Conservation (phyloP, 768 basidiomycete genomes). For the Leucocoprinus birnbaumii region DNA sequence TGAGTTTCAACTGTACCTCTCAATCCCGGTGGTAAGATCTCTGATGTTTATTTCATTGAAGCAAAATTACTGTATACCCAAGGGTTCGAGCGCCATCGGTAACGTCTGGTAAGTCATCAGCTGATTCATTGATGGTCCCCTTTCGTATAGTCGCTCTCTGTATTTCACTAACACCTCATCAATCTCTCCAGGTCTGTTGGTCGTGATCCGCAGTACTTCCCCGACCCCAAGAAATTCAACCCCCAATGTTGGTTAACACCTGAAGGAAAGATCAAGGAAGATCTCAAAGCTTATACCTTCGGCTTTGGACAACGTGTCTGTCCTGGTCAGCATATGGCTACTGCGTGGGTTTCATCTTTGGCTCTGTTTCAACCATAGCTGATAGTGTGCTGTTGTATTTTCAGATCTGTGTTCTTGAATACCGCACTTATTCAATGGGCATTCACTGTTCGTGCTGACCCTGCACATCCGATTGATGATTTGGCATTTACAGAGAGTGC, state of each 20-base stretch:
- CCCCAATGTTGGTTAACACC: conserved; percentile 54
- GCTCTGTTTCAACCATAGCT: neutral
- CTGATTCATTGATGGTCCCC: no score
- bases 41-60: conserved; percentile 15
- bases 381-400: neutral
- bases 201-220: conserved; percentile 55
- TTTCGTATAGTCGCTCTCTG: no score
- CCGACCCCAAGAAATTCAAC: conserved; percentile 55
- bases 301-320: conserved; percentile 62
- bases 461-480: conserved; percentile 52
- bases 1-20: no score
- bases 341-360: conserved; percentile 24
- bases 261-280: conserved; percentile 53
- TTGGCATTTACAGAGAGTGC: conserved; percentile 62
- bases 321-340: conserved; percentile 62
- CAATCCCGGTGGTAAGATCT: neutral
- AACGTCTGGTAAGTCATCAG: conserved; percentile 50
- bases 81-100: conserved; percentile 55
- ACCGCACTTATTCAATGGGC: conserved; percentile 64
- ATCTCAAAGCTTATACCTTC: conserved; percentile 50
- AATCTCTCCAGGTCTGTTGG: no score
- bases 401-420: conserved; percentile 65
- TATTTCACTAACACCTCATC: no score
- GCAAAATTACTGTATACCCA: conserved; percentile 49
- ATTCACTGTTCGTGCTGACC: conserved; percentile 53